phyloP scores from a whole-genome alignment of 768 basidiomycete species.

The Psilocybe sp. region DNA sequence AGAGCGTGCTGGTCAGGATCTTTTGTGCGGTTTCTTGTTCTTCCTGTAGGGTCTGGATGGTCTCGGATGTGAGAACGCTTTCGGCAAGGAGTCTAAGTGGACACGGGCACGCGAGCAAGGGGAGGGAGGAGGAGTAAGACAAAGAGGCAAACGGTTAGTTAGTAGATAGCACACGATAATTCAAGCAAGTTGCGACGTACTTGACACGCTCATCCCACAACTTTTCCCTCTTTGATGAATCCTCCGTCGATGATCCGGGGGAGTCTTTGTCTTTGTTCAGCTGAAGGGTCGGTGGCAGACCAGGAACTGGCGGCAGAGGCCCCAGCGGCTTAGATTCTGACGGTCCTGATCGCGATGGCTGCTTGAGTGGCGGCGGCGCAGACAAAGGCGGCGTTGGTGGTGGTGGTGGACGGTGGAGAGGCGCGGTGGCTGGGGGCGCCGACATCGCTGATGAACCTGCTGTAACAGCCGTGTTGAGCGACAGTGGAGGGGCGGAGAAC shows the following conservation, averaged over 20 bases:
- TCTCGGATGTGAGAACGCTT: constrained; percentile 8
- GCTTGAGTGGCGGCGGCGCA: neutral
- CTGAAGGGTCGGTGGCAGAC: neutral
- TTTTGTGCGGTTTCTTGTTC: constrained; percentile 2
- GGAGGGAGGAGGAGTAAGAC: no score
- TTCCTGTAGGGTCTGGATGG: constrained; percentile 6
- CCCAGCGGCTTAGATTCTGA: neutral
- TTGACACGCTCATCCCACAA: constrained; percentile 16
- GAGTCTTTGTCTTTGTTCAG: neutral
- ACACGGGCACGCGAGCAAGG: neutral
- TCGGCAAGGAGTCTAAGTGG: constrained; percentile 11
- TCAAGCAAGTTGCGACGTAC: constrained; percentile 4
- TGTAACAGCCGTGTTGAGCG: no score
- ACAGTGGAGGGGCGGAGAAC: no score
- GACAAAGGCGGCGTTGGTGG: neutral
- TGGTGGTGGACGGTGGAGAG: neutral
- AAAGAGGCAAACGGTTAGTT: no score
- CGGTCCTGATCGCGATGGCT: constrained; percentile 7
- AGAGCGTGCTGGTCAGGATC: constrained; percentile 2
- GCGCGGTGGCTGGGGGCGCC: neutral
- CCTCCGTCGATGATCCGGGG: neutral
- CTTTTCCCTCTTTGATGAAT: constrained; percentile 9
- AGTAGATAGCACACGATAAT: no score
- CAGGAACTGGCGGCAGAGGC: neutral
- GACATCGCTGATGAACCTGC: neutral